Base-by-base conservation (phyloP, 2,329 filamentous ascomycete genomes). In the Aurifilum marmelostoma region DNA sequence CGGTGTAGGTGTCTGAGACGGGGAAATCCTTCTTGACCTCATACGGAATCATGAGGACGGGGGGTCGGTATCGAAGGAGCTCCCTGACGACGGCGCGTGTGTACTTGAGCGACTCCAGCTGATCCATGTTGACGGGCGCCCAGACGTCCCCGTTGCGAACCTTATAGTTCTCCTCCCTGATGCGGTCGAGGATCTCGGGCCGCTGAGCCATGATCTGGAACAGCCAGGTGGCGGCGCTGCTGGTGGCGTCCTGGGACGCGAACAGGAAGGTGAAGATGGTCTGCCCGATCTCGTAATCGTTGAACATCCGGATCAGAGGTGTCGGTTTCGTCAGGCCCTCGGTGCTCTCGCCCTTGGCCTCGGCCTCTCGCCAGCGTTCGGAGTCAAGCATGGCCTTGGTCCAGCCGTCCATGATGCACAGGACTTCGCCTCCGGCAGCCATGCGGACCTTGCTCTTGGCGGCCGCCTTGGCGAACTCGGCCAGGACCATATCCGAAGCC, bases 41-140 rank as follows among this genome's bases (percentile, higher is more conserved):
- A 81, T 98, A 98, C 43, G 96, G 96, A 64, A 97, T 93, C 93
- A 99, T 97, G 80, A 97, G 87, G 76, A 99, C 96, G 68, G 96
- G 96, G 73, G 96, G 96, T 68, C 95, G 92, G 85, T 97, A 98
- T 77, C 96, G 92, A 73, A 97, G 88, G 69, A 93, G 91, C 83
- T 97, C 94, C 75, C 92, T 93, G 73, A 98, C 92, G 58, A 97
- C 93, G 54, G 94, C 95, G 69, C 93, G 92, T 58, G 96, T 98
- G 80, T 97, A 97, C 18, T 88, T 88, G 86, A 97, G 88, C 65
- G 91, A 90, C 77, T 98, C 96, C 61, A 98, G 88, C 80, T 96
- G 86, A 69, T 97, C 94, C 84, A 98, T 89, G 74, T 87, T 89
- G 73, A 97, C 82, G 21, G 87, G 84, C 29, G 88, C 89, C 72